Evolutionary conservation across 1,139 yeast species (phyloP).

Genomic region (Yamadazyma sp.): DNA sequence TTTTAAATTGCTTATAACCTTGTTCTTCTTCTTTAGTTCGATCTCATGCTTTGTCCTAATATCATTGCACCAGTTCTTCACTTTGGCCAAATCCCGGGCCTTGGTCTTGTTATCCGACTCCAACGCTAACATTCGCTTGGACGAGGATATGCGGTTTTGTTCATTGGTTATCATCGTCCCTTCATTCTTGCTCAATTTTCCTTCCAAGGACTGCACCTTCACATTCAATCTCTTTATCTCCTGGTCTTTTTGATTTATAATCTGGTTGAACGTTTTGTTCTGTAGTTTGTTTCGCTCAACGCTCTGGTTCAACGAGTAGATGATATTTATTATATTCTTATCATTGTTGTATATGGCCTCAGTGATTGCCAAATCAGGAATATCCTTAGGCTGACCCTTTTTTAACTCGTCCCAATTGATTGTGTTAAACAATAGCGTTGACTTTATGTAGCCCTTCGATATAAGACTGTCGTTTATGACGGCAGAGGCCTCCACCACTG

Average conservation of each 20-base stretch:
- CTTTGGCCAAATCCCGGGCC: conserved; percentile 27
- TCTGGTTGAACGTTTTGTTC: conserved; percentile 31
- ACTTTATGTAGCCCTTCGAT: conserved; percentile 39
- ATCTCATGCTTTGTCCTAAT: conserved; percentile 38
- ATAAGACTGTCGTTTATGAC: conserved; percentile 37
- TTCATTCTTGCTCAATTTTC: conserved; percentile 18
- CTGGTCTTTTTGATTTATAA: conserved; percentile 30
- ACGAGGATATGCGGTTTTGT: conserved; percentile 16
- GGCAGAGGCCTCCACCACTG: conserved; percentile 38
- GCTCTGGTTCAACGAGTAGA: conserved; percentile 40
- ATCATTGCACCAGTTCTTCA: conserved; percentile 32
- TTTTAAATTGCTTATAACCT: conserved; percentile 38
- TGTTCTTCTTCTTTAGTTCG: conserved; percentile 39
- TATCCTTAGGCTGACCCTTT: conserved; percentile 17
- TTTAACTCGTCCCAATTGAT: conserved; percentile 34
- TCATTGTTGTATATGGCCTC: conserved; percentile 42
- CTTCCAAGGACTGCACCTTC: conserved; percentile 23
- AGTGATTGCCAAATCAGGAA: conserved; percentile 22
- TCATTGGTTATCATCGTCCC: conserved; percentile 5
- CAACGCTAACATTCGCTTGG: conserved; percentile 21
- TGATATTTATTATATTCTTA: conserved; percentile 41
- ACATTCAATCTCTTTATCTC: conserved; percentile 27
- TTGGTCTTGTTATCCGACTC: conserved; percentile 28
- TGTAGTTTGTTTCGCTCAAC: conserved; percentile 41
- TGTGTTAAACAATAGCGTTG: conserved; percentile 33